A percentile compares a stretch with the other conserved stretches of the same genome.
phyloP scores from a whole-genome alignment of 148 eudicot species.

The Amaranthus palmeri region DNA sequence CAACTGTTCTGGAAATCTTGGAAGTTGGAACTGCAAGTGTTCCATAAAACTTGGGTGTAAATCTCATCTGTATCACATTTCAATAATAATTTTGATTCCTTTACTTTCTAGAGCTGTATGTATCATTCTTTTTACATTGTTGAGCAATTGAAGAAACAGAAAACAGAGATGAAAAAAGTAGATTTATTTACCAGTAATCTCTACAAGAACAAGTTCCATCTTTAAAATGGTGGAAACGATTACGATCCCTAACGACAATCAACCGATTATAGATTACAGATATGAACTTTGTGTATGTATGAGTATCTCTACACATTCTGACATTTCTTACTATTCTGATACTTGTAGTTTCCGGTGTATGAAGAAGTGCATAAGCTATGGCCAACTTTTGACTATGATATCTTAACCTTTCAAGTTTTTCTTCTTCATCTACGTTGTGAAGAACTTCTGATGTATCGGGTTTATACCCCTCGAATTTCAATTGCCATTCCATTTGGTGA shows the following conservation, averaged over 20 bases:
- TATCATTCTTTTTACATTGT: neutral
- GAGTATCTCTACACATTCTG: conserved; percentile 69
- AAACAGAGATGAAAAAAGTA: neutral
- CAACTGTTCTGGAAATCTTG: no score
- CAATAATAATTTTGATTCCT: no score
- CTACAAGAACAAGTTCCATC: conserved; percentile 67
- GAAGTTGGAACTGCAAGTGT: no score
- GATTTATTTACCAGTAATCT: conserved; percentile 45
- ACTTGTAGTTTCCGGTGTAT: conserved; percentile 31
- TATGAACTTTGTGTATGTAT: conserved; percentile 47
- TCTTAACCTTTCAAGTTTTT: conserved; percentile 47
- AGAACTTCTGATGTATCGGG: conserved; percentile 46
- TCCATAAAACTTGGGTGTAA: no score
- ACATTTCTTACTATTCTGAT: conserved; percentile 60
- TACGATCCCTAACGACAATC: conserved; percentile 55
- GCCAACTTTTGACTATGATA: conserved; percentile 63
- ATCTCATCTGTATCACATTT: no score
- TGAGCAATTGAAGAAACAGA: neutral
- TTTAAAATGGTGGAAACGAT: conserved; percentile 56
- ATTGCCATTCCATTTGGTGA: conserved; percentile 71
- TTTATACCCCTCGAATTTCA: conserved; percentile 58
- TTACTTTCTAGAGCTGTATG: no score
- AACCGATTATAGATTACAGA: conserved; percentile 43
- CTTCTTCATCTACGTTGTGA: conserved; percentile 46
- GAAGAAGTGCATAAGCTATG: conserved; percentile 51